Evolutionary conservation across 2,329 filamentous ascomycete genomes (phyloP).

Genomic region (Phyllosticta ampelicida): DNA sequence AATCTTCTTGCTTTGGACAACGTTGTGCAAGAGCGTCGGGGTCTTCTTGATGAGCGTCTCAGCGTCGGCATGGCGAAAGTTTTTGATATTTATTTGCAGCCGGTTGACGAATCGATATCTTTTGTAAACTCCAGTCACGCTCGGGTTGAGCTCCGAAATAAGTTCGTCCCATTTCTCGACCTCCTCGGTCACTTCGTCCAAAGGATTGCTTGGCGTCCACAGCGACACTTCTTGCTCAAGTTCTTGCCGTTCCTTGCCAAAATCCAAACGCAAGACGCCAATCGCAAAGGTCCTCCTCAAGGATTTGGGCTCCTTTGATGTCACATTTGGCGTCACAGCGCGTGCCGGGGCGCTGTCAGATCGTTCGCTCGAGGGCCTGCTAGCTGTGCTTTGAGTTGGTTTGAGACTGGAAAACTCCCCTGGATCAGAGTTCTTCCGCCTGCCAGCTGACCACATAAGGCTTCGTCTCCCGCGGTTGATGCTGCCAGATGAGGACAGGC

Average conservation of each 20-base stretch:
- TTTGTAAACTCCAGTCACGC: conserved; percentile 61
- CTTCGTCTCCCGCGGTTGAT: conserved; percentile 37
- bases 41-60: conserved; percentile 74
- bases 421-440: conserved; percentile 31
- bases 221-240: conserved; percentile 66
- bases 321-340: conserved; percentile 17
- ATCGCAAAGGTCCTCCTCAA: conserved; percentile 63
- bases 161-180: conserved; percentile 62
- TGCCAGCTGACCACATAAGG: conserved; percentile 54
- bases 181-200: conserved; percentile 33
- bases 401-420: conserved; percentile 11
- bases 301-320: conserved; percentile 33
- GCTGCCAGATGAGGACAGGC: conserved; percentile 23
- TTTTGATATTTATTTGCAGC: conserved; percentile 66
- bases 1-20: conserved; percentile 75
- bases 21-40: conserved; percentile 73
- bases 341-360: conserved; percentile 14
- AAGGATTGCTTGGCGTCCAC: conserved; percentile 51
- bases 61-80: conserved; percentile 67
- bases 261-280: conserved; percentile 65
- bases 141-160: conserved; percentile 62
- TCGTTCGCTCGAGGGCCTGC: conserved; percentile 4
- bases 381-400: neutral
- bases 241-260: conserved; percentile 59
- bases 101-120: conserved; percentile 63